A percentile compares a stretch with the other conserved stretches of the same genome.
These are phyloP conservation scores for Microdochium paspali DNA, from an alignment of 2,329 filamentous ascomycete species.

Conservation along the genomic window DNA sequence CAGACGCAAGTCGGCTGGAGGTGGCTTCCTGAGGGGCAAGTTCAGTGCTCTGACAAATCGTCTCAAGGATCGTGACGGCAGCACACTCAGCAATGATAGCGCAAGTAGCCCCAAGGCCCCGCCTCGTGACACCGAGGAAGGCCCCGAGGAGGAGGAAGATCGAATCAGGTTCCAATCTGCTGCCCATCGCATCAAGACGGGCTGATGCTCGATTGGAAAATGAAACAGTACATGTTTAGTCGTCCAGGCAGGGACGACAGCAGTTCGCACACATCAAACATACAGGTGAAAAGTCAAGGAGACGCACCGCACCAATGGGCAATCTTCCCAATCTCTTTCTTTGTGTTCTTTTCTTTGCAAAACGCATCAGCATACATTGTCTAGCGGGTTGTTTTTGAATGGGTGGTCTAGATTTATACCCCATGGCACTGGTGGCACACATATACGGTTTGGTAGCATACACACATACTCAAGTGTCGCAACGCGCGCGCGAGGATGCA, in stretches of 20 bases:
- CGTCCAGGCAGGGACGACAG: too few relatives aligned
- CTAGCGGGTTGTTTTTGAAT: background rate
- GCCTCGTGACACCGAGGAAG: background rate
- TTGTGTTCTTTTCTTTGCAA: background rate
- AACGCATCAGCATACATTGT: background rate
- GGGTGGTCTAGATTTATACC: background rate
- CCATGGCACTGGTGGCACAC: background rate
- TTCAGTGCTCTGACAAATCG: slow-evolving; percentile 17
- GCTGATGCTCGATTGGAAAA: background rate
- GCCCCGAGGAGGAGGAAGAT: background rate
- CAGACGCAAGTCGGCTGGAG: slow-evolving; percentile 15
- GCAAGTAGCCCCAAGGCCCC: background rate
- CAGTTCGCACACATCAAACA: too few relatives aligned
- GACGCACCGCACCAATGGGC: too few relatives aligned
- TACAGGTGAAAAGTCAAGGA: too few relatives aligned
- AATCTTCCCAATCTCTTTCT: background rate
- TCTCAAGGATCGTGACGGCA: slow-evolving; percentile 10
- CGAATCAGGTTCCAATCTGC: background rate
- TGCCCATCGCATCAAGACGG: background rate
- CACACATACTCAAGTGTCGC: background rate
- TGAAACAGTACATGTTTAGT: too few relatives aligned
- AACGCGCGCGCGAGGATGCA: background rate
- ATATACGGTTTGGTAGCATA: background rate
- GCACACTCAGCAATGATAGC: background rate
- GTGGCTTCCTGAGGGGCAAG: slow-evolving; percentile 25